A percentile compares a stretch with the other conserved stretches of the same genome.
Evolutionary conservation across 352 stramenopile genomes (phyloP).

Genomic region (Phytopythium vexans): DNA sequence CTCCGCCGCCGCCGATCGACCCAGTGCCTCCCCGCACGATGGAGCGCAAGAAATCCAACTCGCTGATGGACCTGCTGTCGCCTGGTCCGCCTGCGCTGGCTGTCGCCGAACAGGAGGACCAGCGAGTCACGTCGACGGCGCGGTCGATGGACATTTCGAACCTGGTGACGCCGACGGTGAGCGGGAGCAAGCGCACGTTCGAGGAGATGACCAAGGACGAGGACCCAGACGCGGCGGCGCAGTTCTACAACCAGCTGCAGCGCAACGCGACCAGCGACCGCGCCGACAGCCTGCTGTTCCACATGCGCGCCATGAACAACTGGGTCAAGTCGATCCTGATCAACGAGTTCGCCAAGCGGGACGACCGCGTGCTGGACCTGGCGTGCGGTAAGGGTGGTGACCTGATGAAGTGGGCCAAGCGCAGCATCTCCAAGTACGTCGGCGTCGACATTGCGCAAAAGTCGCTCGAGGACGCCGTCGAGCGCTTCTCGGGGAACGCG

Average conservation of each 20-base stretch:
- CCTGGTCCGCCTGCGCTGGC: constrained; percentile 41
- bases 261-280: constrained; percentile 69
- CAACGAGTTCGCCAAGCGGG: constrained; percentile 78
- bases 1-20: constrained; percentile 1
- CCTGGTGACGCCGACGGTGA: constrained; percentile 31
- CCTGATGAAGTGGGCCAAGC: constrained; percentile 96
- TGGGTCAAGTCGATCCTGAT: constrained; percentile 98
- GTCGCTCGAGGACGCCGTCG: constrained; percentile 92
- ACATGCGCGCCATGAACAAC: constrained; percentile 98
- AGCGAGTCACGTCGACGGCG: constrained; percentile 10
- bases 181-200: constrained; percentile 43
- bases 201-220: constrained; percentile 50
- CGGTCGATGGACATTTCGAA: constrained; percentile 56
- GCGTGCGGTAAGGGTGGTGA: constrained; percentile 98
- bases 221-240: constrained; percentile 62
- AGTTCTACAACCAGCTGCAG: constrained; percentile 86
- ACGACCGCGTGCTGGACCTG: constrained; percentile 94
- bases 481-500: constrained; percentile 72
- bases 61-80: constrained; percentile 70
- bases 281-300: constrained; percentile 92
- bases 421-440: constrained; percentile 93
- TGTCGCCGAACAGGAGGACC: constrained; percentile 15
- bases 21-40: constrained; percentile 4
- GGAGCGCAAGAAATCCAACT: constrained; percentile 72
- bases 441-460: constrained; percentile 97